A percentile compares a stretch with the other conserved stretches of the same genome.
phyloP scores from a whole-genome alignment of 495 filamentous ascomycete species.

The Neurospora tetraspora region DNA sequence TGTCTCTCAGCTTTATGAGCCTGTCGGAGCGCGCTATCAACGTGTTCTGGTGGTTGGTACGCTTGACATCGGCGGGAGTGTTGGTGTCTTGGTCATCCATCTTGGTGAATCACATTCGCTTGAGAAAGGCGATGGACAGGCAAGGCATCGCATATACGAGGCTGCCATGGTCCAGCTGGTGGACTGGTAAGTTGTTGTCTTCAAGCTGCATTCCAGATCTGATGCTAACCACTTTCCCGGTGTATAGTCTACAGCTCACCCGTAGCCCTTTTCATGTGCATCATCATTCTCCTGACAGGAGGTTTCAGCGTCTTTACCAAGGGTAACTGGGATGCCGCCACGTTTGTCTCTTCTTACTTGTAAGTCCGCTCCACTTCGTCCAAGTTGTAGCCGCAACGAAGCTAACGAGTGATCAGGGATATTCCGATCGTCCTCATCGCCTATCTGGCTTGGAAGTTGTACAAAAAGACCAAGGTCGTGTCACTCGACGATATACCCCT shows the following conservation, averaged over 20 bases:
- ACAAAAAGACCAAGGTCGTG: slow-evolving; percentile 43
- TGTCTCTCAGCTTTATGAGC: slow-evolving; percentile 50
- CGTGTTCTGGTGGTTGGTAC: slow-evolving; percentile 53
- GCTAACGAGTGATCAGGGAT: slow-evolving; percentile 23
- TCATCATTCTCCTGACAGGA: slow-evolving; percentile 37
- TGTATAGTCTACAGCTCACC: slow-evolving; percentile 24
- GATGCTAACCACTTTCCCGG: not conserved
- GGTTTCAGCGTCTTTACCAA: slow-evolving; percentile 38
- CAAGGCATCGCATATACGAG: slow-evolving; percentile 28
- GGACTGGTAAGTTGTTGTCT: slow-evolving; percentile 19
- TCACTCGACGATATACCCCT: slow-evolving; percentile 42
- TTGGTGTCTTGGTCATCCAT: slow-evolving; percentile 46
- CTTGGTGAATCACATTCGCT: slow-evolving; percentile 36
- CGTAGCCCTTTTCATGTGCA: slow-evolving; percentile 32
- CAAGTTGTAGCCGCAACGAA: not conserved
- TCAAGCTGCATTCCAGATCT: not conserved
- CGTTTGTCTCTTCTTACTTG: slow-evolving; percentile 41
- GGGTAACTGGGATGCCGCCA: slow-evolving; percentile 37
- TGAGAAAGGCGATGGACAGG: slow-evolving; percentile 30
- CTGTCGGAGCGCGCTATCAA: slow-evolving; percentile 44
- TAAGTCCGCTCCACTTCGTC: slow-evolving; percentile 12
- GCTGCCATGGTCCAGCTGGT: slow-evolving; percentile 38
- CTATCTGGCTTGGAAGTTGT: slow-evolving; percentile 45
- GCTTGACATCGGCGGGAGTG: slow-evolving; percentile 44
- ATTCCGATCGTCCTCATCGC: slow-evolving; percentile 43